phyloP scores from a whole-genome alignment of 2,329 filamentous ascomycete genomes.

The Emmonsia crescens region DNA sequence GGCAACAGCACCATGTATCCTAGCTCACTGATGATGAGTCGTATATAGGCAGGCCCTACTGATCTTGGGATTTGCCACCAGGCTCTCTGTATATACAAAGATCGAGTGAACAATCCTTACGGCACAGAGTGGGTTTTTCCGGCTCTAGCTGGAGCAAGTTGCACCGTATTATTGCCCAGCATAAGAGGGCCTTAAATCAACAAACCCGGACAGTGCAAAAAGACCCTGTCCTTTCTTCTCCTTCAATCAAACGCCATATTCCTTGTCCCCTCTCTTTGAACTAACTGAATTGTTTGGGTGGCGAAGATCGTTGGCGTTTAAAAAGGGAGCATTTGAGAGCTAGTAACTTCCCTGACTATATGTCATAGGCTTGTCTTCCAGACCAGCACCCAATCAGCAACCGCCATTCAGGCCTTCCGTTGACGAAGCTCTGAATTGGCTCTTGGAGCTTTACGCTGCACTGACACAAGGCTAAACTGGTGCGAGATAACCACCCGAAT shows the following conservation, averaged over 20 bases:
- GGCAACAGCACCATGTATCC: too few species aligned
- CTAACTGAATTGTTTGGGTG: neutral
- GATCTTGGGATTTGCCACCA: neutral
- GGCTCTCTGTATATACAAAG: neutral
- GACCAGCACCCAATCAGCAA: neutral
- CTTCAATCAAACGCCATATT: neutral
- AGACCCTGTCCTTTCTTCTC: neutral
- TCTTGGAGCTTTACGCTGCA: neutral
- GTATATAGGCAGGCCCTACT: neutral
- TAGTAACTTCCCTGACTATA: neutral
- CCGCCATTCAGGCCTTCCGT: neutral
- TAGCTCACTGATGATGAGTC: too few species aligned
- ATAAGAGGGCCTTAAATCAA: neutral
- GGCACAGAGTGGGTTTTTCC: neutral
- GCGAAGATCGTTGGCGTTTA: neutral
- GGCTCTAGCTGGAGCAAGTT: neutral
- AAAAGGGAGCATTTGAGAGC: neutral
- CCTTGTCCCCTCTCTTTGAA: too few species aligned
- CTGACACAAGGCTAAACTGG: neutral
- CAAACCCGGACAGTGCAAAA: neutral
- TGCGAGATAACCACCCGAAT: neutral
- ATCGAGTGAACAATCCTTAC: neutral
- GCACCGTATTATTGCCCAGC: neutral
- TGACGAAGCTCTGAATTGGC: conserved; percentile 1
- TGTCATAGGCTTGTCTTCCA: neutral